Base-by-base conservation (phyloP, 192 early-diverging fungal species). In the Chytriomyces confervae region DNA sequence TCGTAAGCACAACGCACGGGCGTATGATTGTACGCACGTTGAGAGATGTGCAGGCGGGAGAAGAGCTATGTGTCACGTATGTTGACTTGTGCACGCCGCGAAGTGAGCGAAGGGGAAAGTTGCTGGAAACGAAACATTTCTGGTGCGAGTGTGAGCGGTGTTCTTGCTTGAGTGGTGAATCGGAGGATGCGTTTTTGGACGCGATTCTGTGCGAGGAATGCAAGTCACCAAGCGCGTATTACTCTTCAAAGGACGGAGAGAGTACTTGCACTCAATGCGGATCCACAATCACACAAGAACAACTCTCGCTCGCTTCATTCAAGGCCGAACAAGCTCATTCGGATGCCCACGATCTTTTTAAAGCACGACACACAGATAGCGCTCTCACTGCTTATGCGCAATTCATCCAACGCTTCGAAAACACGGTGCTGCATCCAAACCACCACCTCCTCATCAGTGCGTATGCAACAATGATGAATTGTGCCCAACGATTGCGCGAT, bases 111-210 rank as follows among this genome's bases (percentile, higher is more conserved):
- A 87, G 92, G 20, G 86, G 88, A 45, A 89, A 92, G 48, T 83
- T 94, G 13, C 83, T 92, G 68, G 75, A 84, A 29, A 82, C 88
- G 50, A 91, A 90, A 23, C 91, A 89, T 75, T 93, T 93, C 79
- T 93, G 91, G 91, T 94, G 93, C 84, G 85, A 90, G 80, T 94
- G 93, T 79, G 79, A 77, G 53, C 81, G 93, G 27, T 94, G 93
- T 83, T 63, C 49, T 23, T 47, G 24, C 0, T 9, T 46, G 0
- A 43, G 9, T 27, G 48, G 74, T 80, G n/a, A 85, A 91, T 43
- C 85, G 86, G 29, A 79, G 85, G 64, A 57, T 44, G 45, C 50
- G 47, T 65, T 91, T 68, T 84, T 76, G 5, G 63, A 76, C 36
- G 62, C 47, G 7, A 7, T 67, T 6, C 65, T 67, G 9, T 65